Evolutionary conservation across 2,329 filamentous ascomycete species (phyloP).

Genomic region (Phoma sp.): DNA sequence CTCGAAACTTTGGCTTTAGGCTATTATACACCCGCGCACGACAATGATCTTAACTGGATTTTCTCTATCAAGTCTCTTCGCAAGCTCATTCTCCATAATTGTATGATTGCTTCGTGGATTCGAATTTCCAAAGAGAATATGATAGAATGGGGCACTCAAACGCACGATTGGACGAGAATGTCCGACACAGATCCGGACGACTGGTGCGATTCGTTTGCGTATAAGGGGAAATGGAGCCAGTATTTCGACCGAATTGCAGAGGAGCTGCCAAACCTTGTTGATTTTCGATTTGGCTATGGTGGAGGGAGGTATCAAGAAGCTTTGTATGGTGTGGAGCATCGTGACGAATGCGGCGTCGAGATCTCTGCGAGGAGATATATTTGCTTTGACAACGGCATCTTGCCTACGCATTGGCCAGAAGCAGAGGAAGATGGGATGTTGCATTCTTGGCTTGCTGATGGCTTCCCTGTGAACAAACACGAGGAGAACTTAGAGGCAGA

Average conservation of each 20-base stretch:
- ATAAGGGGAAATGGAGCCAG: neutral
- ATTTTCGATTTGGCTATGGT: neutral
- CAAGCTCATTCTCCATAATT: slow-evolving; percentile 15
- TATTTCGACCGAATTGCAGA: neutral
- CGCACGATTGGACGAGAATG: neutral
- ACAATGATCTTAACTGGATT: slow-evolving; percentile 18
- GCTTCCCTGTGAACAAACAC: too few relatives aligned
- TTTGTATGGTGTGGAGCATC: neutral
- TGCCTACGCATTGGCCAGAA: slow-evolving; percentile 17
- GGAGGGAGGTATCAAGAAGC: neutral
- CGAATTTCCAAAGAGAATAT: too few relatives aligned
- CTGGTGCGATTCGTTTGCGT: neutral
- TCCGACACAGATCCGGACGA: neutral
- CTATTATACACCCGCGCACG: slow-evolving; percentile 19
- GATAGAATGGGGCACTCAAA: neutral
- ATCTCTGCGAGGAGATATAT: slow-evolving; percentile 12
- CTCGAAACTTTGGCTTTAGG: slow-evolving; percentile 14
- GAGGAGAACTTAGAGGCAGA: slow-evolving; percentile 3
- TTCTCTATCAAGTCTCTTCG: slow-evolving; percentile 8
- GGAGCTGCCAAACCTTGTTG: neutral
- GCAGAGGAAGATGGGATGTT: neutral
- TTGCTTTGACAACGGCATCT: slow-evolving; percentile 11
- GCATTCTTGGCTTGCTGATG: too few relatives aligned
- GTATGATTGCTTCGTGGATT: slow-evolving; percentile 9
- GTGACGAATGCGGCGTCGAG: neutral